phyloP scores from a whole-genome alignment of 2,329 filamentous ascomycete genomes.

The Apiospora hydei region DNA sequence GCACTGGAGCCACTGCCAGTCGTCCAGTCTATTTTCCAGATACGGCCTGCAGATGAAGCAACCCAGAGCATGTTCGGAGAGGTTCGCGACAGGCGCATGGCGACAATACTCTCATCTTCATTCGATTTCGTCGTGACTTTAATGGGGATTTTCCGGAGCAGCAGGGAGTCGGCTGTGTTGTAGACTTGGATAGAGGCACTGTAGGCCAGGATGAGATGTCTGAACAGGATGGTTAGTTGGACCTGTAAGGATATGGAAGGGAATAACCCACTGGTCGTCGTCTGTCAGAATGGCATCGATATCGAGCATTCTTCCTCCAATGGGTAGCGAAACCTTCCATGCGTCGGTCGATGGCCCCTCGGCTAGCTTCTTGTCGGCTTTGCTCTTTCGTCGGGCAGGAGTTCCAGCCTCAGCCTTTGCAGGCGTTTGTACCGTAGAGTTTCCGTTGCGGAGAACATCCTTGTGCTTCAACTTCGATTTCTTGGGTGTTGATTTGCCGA shows the following conservation, averaged over 20 bases:
- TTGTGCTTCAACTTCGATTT: constrained; percentile 31
- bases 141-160: constrained; percentile 74
- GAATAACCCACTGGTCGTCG: constrained; percentile 63
- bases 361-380: constrained; percentile 25
- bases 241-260: background rate
- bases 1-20: constrained; percentile 51
- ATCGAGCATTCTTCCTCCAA: constrained; percentile 70
- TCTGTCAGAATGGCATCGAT: constrained; percentile 68
- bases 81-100: constrained; percentile 52
- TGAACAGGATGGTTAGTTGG: constrained; percentile 47
- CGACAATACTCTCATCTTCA: constrained; percentile 48
- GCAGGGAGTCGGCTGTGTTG: constrained; percentile 79
- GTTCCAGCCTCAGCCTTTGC: constrained; percentile 27
- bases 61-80: constrained; percentile 63
- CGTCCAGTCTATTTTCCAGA: constrained; percentile 68
- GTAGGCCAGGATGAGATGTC: constrained; percentile 78
- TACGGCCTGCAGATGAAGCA: constrained; percentile 62
- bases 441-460: constrained; percentile 6
- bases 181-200: constrained; percentile 81
- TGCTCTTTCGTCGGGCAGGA: constrained; percentile 24
- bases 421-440: constrained; percentile 13
- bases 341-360: background rate
- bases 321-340: constrained; percentile 69
- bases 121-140: constrained; percentile 41
- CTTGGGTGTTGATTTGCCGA: constrained; percentile 47